Evolutionary conservation across 2,329 filamentous ascomycete genomes (phyloP).

Genomic region (Diplocarpon rosae): DNA sequence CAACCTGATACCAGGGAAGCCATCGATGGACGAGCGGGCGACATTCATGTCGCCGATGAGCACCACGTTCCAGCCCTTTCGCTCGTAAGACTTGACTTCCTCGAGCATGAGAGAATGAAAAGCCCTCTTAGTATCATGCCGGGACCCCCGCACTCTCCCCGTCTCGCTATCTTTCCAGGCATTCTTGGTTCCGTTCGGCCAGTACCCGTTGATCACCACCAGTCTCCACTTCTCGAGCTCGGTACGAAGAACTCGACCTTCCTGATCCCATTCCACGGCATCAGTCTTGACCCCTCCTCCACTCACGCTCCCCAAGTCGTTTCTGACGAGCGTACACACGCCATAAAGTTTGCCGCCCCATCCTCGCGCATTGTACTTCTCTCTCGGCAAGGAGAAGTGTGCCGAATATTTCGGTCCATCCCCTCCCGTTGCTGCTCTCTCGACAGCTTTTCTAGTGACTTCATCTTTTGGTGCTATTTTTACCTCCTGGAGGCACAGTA

Average conservation of each 20-base stretch:
- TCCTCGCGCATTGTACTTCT: conserved; percentile 39
- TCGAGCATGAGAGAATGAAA: conserved; percentile 36
- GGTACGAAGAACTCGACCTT: conserved; percentile 39
- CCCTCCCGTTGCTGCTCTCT: no score
- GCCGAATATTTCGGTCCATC: conserved; percentile 33
- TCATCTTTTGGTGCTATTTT: no score
- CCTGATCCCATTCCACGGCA: conserved; percentile 38
- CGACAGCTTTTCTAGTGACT: no score
- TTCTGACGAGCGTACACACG: conserved; percentile 38
- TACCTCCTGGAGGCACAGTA: no score
- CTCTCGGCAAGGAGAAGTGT: conserved; percentile 36
- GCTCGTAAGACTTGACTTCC: conserved; percentile 33
- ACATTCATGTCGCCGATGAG: conserved; percentile 43
- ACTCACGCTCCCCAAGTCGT: conserved; percentile 31
- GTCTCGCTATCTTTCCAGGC: conserved; percentile 35
- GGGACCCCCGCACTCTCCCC: conserved; percentile 32
- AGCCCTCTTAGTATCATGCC: conserved; percentile 39
- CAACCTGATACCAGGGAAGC: conserved; percentile 36
- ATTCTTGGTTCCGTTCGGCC: conserved; percentile 40
- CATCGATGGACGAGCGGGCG: conserved; percentile 28
- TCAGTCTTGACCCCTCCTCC: conserved; percentile 21
- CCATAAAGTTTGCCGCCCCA: conserved; percentile 41
- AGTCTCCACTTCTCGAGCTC: conserved; percentile 30
- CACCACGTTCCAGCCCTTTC: conserved; percentile 33
- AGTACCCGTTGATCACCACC: conserved; percentile 41